phyloP scores from a whole-genome alignment of 2,329 filamentous ascomycete species.

The Fusarium falciforme region DNA sequence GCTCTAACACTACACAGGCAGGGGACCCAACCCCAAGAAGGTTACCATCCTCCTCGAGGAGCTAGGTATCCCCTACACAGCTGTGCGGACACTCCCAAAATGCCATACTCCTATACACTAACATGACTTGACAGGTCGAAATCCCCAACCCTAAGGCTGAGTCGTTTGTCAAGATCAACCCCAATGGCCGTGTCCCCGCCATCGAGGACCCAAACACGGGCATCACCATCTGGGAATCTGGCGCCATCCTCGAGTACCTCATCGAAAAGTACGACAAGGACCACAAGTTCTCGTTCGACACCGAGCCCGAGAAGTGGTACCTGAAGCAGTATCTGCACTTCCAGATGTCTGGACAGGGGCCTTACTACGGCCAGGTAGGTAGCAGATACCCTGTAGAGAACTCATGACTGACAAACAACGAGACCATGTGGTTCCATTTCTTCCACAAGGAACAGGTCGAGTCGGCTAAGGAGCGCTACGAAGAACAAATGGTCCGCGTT shows the following conservation, averaged over 20 bases:
- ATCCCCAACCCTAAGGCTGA: conserved; percentile 42
- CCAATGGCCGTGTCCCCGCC: conserved; percentile 49
- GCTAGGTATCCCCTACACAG: conserved; percentile 50
- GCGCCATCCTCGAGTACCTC: conserved; percentile 44
- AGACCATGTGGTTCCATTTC: conserved; percentile 44
- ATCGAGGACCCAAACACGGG: conserved; percentile 50
- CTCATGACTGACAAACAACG: neutral
- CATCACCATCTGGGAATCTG: conserved; percentile 48
- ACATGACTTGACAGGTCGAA: conserved; percentile 19
- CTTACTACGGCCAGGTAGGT: conserved; percentile 49
- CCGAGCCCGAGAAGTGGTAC: neutral
- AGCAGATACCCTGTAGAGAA: neutral
- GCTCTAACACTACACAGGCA: conserved; percentile 13
- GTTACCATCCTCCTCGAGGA: conserved; percentile 51
- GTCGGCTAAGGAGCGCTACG: conserved; percentile 47
- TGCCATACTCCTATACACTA: neutral
- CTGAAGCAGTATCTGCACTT: conserved; percentile 51
- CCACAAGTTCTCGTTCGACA: conserved; percentile 39
- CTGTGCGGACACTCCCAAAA: conserved; percentile 15
- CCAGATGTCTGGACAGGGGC: conserved; percentile 54
- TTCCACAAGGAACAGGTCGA: conserved; percentile 43
- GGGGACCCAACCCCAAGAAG: conserved; percentile 49
- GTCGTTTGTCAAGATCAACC: conserved; percentile 45
- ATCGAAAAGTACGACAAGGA: conserved; percentile 43
- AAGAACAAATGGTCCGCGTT: conserved; percentile 46